Evolutionary conservation across 2,329 filamentous ascomycete species (phyloP), one percentile per base, ranked within the genome.

Genomic region (Aspergillus sojae): DNA sequence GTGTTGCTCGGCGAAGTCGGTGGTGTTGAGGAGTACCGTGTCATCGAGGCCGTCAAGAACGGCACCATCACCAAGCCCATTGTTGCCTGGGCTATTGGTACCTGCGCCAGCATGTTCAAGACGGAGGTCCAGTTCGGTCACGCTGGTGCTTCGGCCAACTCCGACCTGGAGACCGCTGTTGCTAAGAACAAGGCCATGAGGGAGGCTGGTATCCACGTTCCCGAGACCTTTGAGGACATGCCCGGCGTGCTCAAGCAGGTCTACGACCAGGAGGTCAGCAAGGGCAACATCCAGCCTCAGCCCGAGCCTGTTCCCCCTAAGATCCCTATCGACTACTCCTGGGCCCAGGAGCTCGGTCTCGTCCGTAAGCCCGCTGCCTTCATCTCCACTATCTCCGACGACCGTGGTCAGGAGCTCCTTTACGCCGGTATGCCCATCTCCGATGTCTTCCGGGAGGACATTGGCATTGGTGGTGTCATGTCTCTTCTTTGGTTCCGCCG

Each of bases 371-470:
- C 95, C 71, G 95, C 95, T 81, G 95, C 95, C 72, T 99, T 99
- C 87, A 99, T 99, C 82, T 99, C 95, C 74, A 99, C 95, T 80
- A 99, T 99, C 78, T 97, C 95, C 74, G 95, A 99, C 80, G 95
- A 99, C 85, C 95, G 95, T 93, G 95, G 95, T 70, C 95, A 99
- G 82, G 95, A 99, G 84, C 91, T 99, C 66, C 88, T 99, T 71
- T 99, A 99, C 82, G 95, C 95, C 70, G 95, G 95, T 78, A 97
- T 99, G 92, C 95, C 95, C 77, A 99, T 99, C 78, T 98, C 95
- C n/a, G 95, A 99, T 79, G 95, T 99, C 69, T 99, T 99, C 91
- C 92, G 84, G 81, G 95, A 99, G 86, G 94, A 98, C 74, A 98
- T 99, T 75, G 95, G 95, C 74, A 98, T 99, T 74, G 95, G 95